Conservation (phyloP, 2,329 filamentous ascomycete species). For the Nannizziopsis arthrosporioides region DNA sequence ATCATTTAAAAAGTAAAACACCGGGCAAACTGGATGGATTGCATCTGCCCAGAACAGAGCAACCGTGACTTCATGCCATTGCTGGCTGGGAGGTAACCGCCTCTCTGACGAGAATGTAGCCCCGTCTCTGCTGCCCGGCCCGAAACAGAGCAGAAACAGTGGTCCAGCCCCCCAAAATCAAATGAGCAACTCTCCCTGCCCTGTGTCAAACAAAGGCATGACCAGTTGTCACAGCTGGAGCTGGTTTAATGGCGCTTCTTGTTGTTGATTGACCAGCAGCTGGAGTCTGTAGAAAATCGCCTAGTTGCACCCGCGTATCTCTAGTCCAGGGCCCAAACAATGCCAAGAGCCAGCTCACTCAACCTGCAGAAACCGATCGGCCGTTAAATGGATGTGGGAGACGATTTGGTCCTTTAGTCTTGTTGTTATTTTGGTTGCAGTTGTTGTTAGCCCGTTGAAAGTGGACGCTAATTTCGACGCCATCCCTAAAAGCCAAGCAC, state of each 20-base stretch:
- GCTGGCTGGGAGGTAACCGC: too few relatives aligned
- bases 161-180: neutral
- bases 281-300: neutral
- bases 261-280: neutral
- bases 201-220: neutral
- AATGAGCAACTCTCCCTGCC: neutral
- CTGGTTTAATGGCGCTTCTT: neutral
- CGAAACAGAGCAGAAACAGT: slow-evolving; percentile 10
- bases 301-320: neutral
- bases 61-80: neutral
- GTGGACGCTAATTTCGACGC: neutral
- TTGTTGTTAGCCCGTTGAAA: neutral
- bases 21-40: too few relatives aligned
- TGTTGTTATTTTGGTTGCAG: neutral
- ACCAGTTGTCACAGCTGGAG: neutral
- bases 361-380: slow-evolving; percentile 4
- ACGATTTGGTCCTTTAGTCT: neutral
- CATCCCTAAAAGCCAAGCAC: neutral
- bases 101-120: too few relatives aligned
- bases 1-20: too few relatives aligned
- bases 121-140: neutral
- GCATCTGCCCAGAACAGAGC: neutral
- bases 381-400: slow-evolving; percentile 10
- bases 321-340: slow-evolving; percentile 9
- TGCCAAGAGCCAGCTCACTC: slow-evolving; percentile 14